phyloP scores from a whole-genome alignment of 805 yeast genomes.

The Candida stauntonica region DNA sequence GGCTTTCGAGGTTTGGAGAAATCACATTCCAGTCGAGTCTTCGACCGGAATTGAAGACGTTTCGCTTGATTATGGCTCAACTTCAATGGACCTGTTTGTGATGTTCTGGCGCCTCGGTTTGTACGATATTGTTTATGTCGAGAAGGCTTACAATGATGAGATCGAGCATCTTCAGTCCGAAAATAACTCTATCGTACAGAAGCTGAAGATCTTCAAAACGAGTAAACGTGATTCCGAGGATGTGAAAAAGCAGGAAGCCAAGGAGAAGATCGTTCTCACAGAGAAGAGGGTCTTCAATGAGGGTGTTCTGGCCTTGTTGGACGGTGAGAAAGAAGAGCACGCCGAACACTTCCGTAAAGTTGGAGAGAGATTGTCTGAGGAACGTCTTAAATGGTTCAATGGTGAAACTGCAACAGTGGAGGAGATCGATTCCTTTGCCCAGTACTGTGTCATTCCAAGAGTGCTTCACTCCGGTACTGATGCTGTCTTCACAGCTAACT shows the following conservation, averaged over 20 bases:
- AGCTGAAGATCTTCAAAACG: slow-evolving; percentile 21
- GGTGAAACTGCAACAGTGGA: slow-evolving; percentile 12
- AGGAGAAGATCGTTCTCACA: slow-evolving; percentile 20
- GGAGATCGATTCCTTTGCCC: slow-evolving; percentile 41
- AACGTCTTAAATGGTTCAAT: slow-evolving; percentile 39
- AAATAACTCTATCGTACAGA: slow-evolving; percentile 34
- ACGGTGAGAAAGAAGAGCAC: slow-evolving; percentile 33
- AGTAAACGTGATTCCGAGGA: slow-evolving; percentile 8
- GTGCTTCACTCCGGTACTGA: slow-evolving; percentile 76
- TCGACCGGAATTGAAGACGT: slow-evolving; percentile 16
- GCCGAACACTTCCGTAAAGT: slow-evolving; percentile 31
- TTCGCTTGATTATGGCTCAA: slow-evolving; percentile 23
- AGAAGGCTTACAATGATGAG: slow-evolving; percentile 46
- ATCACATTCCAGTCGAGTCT: slow-evolving; percentile 29
- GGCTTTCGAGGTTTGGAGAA: slow-evolving; percentile 80
- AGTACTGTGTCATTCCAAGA: slow-evolving; percentile 71
- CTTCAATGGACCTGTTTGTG: slow-evolving; percentile 43
- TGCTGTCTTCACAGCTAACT: slow-evolving; percentile 64
- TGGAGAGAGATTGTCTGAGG: slow-evolving; percentile 28
- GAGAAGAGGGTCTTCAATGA: slow-evolving; percentile 10
- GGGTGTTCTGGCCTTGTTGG: slow-evolving; percentile 4
- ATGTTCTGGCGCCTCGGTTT: slow-evolving; percentile 72
- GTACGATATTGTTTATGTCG: slow-evolving; percentile 61
- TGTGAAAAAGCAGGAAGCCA: slow-evolving; percentile 17
- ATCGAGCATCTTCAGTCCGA: slow-evolving; percentile 35